Conservation (phyloP, 2,329 filamentous ascomycete genomes). For the Davidsoniella australis region DNA sequence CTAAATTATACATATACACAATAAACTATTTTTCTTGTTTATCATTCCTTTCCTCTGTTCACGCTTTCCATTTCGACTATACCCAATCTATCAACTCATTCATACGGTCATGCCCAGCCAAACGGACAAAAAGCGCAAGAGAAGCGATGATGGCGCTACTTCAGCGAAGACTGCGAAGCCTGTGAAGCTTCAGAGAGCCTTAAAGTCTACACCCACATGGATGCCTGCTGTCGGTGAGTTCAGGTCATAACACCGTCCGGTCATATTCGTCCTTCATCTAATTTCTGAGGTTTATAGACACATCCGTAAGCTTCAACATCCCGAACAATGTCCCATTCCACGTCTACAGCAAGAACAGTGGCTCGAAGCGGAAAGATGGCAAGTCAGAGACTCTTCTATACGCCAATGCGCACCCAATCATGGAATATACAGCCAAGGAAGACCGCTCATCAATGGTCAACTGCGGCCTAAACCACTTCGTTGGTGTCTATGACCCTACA, state of each 20-base stretch:
- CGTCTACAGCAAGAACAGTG: conserved; percentile 26
- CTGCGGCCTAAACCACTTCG: conserved; percentile 40
- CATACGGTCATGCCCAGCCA: conserved; percentile 20
- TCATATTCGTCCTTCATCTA: conserved; percentile 8
- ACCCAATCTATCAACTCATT: neutral
- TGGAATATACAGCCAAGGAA: conserved; percentile 41
- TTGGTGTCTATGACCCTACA: conserved; percentile 45
- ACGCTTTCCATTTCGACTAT: no score
- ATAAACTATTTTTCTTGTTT: neutral
- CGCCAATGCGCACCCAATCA: conserved; percentile 35
- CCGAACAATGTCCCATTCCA: conserved; percentile 26
- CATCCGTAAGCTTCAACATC: conserved; percentile 22
- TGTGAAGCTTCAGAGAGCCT: conserved; percentile 25
- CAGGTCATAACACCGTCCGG: neutral
- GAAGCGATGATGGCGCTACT: conserved; percentile 15
- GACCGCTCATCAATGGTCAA: conserved; percentile 17
- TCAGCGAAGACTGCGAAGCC: conserved; percentile 19
- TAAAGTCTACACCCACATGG: conserved; percentile 5
- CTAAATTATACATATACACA: no score
- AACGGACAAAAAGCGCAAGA: conserved; percentile 35
- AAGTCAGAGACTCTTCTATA: conserved; percentile 37
- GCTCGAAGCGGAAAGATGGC: conserved; percentile 20
- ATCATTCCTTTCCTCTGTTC: neutral
- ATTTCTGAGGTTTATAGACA: conserved; percentile 17
- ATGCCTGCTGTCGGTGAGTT: conserved; percentile 9